Evolutionary conservation across 768 basidiomycete species (phyloP).

Genomic region (Serendipita indica): DNA sequence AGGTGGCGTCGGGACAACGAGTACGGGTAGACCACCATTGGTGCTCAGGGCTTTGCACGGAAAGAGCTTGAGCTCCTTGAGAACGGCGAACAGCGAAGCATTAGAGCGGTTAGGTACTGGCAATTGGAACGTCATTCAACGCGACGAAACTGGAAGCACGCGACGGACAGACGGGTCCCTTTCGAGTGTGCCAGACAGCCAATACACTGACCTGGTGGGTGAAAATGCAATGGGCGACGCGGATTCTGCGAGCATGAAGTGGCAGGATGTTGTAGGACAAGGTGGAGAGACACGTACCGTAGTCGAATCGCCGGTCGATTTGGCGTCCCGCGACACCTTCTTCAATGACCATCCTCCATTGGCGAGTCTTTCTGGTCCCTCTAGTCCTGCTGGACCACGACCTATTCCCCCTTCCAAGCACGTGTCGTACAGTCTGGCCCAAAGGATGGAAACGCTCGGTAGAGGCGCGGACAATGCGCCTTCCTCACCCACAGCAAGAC

Average conservation of each 20-base stretch:
- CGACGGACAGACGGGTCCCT: conserved; percentile 4
- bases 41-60: conserved; percentile 6
- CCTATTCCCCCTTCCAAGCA: not conserved
- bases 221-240: not conserved
- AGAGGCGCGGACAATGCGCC: not conserved
- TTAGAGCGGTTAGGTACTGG: not conserved
- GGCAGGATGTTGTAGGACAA: not conserved
- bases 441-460: not conserved
- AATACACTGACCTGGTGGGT: not conserved
- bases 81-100: conserved; percentile 1
- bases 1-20: not conserved
- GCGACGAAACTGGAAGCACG: not conserved
- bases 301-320: not conserved
- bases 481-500: not conserved
- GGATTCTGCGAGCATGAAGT: not conserved
- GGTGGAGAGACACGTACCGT: not conserved
- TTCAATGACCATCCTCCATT: not conserved
- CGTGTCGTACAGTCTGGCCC: not conserved
- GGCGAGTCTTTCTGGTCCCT: too few species aligned
- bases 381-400: not conserved
- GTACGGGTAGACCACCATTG: not conserved
- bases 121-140: not conserved
- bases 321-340: not conserved
- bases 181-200: not conserved
- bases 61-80: not conserved